These are phyloP conservation scores for Fusarium piperis DNA, from an alignment of 2,329 filamentous ascomycete species.

Conservation along the genomic window DNA sequence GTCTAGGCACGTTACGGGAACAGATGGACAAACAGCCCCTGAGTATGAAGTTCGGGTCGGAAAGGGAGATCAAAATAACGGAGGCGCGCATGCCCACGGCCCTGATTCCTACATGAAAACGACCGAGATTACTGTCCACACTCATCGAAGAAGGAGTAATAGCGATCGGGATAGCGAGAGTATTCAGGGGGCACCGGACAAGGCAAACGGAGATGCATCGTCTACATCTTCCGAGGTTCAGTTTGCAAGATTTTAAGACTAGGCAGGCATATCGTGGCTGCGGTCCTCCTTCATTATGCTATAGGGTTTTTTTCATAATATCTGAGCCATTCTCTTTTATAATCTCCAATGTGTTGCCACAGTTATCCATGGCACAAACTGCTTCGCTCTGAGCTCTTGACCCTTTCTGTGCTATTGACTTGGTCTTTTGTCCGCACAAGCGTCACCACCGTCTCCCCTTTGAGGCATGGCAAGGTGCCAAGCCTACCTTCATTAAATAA, in stretches of 20 bases:
- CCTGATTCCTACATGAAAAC: constrained; percentile 28
- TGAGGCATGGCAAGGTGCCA: not conserved
- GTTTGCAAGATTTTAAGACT: constrained; percentile 23
- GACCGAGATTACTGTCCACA: constrained; percentile 29
- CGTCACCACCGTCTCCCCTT: not conserved
- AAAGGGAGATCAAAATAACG: constrained; percentile 12
- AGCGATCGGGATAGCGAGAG: constrained; percentile 2
- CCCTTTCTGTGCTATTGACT: not conserved
- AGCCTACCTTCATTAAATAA: not conserved
- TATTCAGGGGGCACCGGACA: constrained; percentile 1
- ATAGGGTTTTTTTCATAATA: not conserved
- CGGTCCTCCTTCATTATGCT: not conserved
- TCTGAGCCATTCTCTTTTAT: not conserved
- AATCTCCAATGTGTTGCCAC: not conserved
- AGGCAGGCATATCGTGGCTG: not conserved
- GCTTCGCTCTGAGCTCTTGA: not conserved
- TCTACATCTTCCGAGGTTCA: constrained; percentile 36
- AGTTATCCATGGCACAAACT: not conserved
- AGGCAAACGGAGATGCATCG: constrained; percentile 24
- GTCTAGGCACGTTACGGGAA: not conserved
- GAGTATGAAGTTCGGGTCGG: constrained; percentile 38
- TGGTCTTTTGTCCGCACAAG: too few relatives aligned
- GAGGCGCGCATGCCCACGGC: not conserved
- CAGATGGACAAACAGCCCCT: constrained; percentile 7
- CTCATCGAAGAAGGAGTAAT: constrained; percentile 11